Evolutionary conservation across 371 early-diverging fungal genomes (phyloP), one percentile per base, ranked within the genome.

Genomic region (Syncephalastrum contaminatum): DNA sequence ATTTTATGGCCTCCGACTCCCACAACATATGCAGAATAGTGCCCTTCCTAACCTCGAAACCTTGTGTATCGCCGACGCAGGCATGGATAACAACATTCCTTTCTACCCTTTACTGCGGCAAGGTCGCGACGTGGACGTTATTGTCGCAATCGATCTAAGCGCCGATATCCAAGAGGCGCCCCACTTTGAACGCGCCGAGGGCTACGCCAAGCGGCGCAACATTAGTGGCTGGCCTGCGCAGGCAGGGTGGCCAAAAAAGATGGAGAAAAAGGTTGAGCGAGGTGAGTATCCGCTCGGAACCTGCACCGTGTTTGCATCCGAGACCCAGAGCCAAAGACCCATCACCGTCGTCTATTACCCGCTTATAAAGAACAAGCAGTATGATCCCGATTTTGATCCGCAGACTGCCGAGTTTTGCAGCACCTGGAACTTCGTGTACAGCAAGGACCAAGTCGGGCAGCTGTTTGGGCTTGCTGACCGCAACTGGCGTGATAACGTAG

Each of bases 41-140:
- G 36, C 36, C 7, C 15, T 20, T n/a, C 58, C 10, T 48, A 47
- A 43, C 16, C 16, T 4, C n/a, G 24, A 4, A 43, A 43, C 25
- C 14, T 60, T 89, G 12, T 75, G 76, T 21, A 60, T 88, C 22
- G 85, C 87, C 69, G 91, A 91, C 65, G 89, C 89, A 12, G 91
- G 89, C 2, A 76, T 86, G 73, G 85, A 88, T 36, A 91, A 90
- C 65, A 90, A 91, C 52, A 70, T 88, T 18, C 89, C 92, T 0
- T 76, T 91, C 43, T 87, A 88, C 24, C 87, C 89, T 4, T 54
- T 91, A 14, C 60, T 86, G 21, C 71, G 88, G 4, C 67, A 79
- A 1, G 87, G 83, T 2, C 81, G 92, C 4, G 60, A 80, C 25
- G 80, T 88, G 0, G 91, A 91, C 64, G 69, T 89, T 13, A 75